Percentiles rank a stretch among this genome's conserved stretches.
phyloP scores from a whole-genome alignment of 257 asterid species.

The Solanum bulbocastanum region DNA sequence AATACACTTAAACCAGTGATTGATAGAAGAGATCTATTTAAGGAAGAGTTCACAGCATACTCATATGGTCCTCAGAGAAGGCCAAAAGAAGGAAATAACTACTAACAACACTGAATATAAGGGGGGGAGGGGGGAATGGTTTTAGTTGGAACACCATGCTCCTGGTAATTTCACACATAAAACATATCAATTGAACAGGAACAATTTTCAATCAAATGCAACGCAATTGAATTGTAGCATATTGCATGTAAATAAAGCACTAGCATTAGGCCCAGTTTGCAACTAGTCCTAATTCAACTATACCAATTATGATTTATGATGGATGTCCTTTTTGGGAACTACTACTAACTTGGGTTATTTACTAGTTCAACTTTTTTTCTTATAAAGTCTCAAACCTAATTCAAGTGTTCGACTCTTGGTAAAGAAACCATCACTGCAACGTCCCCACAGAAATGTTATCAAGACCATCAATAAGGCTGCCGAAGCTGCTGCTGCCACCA shows the following conservation, averaged over 20 bases:
- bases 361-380: constrained; percentile 21
- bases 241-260: neutral
- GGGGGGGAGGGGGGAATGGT: no score
- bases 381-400: constrained; percentile 71
- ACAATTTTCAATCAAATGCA: neutral
- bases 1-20: neutral
- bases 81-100: neutral
- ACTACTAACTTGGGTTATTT: constrained; percentile 3
- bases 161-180: neutral
- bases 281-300: neutral
- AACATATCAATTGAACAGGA: neutral
- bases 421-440: constrained; percentile 49
- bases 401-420: constrained; percentile 64
- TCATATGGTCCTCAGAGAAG: neutral
- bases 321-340: neutral
- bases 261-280: neutral
- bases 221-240: neutral
- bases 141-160: neutral
- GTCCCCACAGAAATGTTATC: constrained; percentile 54
- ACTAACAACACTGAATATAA: neutral
- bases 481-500: constrained; percentile 65
- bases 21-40: neutral
- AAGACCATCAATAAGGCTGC: constrained; percentile 59
- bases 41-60: neutral
- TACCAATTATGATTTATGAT: neutral